Conservation (phyloP, 1,139 yeast species). For the Williopsis jadinii region DNA sequence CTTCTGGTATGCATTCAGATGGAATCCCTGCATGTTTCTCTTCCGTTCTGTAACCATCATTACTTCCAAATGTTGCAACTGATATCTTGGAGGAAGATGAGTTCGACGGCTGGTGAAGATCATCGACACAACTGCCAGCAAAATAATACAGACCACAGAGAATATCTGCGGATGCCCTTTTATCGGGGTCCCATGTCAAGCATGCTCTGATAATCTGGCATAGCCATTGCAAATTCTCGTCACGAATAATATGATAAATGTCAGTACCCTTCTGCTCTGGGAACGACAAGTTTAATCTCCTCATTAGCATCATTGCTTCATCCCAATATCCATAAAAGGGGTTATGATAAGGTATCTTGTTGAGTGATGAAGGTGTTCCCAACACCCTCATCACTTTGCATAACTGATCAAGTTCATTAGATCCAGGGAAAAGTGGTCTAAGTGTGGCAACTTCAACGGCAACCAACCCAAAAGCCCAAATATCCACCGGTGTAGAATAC, state of each 20-base stretch:
- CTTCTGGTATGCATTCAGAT: not conserved
- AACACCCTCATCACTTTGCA: constrained; percentile 57
- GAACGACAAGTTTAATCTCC: constrained; percentile 43
- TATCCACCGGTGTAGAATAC: constrained; percentile 76
- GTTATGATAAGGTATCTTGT: constrained; percentile 20
- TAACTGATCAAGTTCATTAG: constrained; percentile 70
- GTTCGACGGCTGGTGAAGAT: not conserved
- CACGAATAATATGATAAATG: constrained; percentile 31
- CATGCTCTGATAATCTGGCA: constrained; percentile 49
- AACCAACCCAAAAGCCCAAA: constrained; percentile 92
- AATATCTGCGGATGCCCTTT: constrained; percentile 41
- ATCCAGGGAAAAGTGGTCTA: constrained; percentile 79
- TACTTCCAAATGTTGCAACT: constrained; percentile 2
- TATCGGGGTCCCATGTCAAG: constrained; percentile 58
- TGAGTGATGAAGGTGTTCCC: constrained; percentile 54
- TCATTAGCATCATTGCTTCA: constrained; percentile 45
- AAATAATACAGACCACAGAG: constrained; percentile 49
- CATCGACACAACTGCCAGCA: constrained; percentile 32
- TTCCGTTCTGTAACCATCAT: constrained; percentile 4
- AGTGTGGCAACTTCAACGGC: constrained; percentile 76
- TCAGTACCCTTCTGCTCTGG: constrained; percentile 39
- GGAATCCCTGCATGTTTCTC: constrained; percentile 11
- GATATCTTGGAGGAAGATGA: not conserved
- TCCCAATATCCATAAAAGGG: constrained; percentile 69
- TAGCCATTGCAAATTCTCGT: constrained; percentile 33